Evolutionary conservation across 257 asterid genomes (phyloP), one percentile per base, ranked within the genome.

Genomic region (Cruciata laevipes): DNA sequence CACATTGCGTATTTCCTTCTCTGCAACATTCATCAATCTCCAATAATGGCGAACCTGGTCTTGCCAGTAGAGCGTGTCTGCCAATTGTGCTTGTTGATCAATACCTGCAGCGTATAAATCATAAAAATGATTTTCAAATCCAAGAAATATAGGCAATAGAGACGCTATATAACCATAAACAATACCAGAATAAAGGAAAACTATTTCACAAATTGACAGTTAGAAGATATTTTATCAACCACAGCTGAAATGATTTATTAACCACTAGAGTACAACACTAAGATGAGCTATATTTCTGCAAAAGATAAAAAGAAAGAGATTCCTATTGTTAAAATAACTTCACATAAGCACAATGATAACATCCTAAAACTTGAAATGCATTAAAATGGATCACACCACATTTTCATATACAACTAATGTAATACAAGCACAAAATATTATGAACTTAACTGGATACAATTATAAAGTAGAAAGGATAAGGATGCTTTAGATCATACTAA

Each of bases 1-100:
- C 30, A 87, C 88, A 73, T 94, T 94, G 25, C 93, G 79, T 76
- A 90, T 74, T 70, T 84, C 87, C 11, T 76, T 79, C 79, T 94
- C 93, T 53, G 83, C 87, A 60, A 81, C 91, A 57, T 71, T 72
- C 92, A 94, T 83, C 80, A 94, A 74, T 79, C 99, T 83, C 97
- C 97, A 90, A 74, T 88, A 93, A 74, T 94, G 97, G 21, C 95
- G 92, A 69, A 88, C 84, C 81, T 90, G 97, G 62, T 88, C 97
- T 82, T 90, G 96, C 97, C 97, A 94, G 83, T 88, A 94, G 58
- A 90, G 73, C 60, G 95, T 90, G 79, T 94, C 89, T 4, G 81
- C 51, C 66, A 94, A 73, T 73, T 88, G 82, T 68, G 70, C 80
- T 30, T 84, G 91, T 44, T 83, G 83, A 79, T 75, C 71, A 42